Conservation (phyloP, 179 eudicot species). For the Carnegiea gigantea region DNA sequence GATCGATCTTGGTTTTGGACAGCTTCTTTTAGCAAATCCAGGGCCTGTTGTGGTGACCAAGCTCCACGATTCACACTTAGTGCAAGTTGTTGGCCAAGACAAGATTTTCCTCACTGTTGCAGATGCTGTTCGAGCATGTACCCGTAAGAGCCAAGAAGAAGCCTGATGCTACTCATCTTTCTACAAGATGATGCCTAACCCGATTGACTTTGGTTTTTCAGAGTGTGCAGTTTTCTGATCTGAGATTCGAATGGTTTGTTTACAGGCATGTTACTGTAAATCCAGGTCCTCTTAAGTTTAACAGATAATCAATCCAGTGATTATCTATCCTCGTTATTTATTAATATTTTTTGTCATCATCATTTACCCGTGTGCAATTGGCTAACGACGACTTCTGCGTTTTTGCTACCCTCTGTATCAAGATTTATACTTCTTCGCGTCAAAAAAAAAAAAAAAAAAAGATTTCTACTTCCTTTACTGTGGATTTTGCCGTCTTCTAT, state of each 20-base stretch:
- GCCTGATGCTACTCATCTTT: slow-evolving; percentile 8
- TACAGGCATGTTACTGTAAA: neutral
- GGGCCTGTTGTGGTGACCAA: slow-evolving; percentile 68
- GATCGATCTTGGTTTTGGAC: slow-evolving; percentile 18
- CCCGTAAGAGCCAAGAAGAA: slow-evolving; percentile 18
- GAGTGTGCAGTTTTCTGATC: neutral
- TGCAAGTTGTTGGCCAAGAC: slow-evolving; percentile 50
- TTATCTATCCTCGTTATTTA: no score
- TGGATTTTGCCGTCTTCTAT: no score
- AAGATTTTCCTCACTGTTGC: slow-evolving; percentile 69
- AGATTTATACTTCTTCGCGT: no score
- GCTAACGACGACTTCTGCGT: no score
- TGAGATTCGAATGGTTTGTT: neutral
- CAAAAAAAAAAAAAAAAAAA: no score
- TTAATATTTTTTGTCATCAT: no score
- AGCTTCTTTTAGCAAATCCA: slow-evolving; percentile 81
- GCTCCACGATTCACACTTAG: slow-evolving; percentile 53
- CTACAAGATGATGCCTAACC: neutral
- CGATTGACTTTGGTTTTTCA: neutral
- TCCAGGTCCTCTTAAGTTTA: no score
- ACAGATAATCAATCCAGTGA: neutral
- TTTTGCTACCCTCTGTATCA: no score
- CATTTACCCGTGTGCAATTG: no score
- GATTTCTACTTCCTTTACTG: no score
- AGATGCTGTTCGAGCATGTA: slow-evolving; percentile 59